Percentiles rank a stretch among this genome's conserved stretches.
Conservation (phyloP, 2,329 filamentous ascomycete genomes). For the Epichloe typhina region DNA sequence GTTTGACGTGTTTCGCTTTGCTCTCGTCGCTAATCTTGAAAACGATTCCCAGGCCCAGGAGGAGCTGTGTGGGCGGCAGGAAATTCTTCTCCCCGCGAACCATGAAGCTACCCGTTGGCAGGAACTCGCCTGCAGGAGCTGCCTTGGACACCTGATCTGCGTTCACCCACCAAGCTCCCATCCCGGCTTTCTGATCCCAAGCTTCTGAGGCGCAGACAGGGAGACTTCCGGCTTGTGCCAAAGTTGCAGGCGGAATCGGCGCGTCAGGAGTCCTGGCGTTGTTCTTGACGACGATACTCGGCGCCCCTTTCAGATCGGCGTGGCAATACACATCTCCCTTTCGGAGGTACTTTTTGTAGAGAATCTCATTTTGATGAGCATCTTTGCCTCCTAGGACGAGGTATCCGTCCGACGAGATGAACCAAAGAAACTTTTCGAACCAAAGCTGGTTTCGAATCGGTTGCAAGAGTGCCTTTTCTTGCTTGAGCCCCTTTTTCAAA, state of each 20-base stretch:
- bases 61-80: slow-evolving; percentile 71
- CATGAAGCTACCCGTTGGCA: slow-evolving; percentile 67
- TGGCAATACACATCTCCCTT: slow-evolving; percentile 90
- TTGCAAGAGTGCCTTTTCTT: slow-evolving; percentile 78
- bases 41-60: slow-evolving; percentile 77
- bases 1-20: slow-evolving; percentile 65
- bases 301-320: slow-evolving; percentile 74
- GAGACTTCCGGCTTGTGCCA: slow-evolving; percentile 79
- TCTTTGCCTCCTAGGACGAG: slow-evolving; percentile 83
- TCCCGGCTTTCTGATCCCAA: slow-evolving; percentile 92
- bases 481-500: slow-evolving; percentile 80
- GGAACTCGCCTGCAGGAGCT: slow-evolving; percentile 63
- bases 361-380: slow-evolving; percentile 74
- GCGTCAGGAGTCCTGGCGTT: slow-evolving; percentile 62
- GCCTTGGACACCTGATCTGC: slow-evolving; percentile 85
- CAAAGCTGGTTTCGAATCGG: slow-evolving; percentile 75
- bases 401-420: slow-evolving; percentile 91
- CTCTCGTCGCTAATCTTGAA: slow-evolving; percentile 86
- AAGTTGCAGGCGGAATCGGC: slow-evolving; percentile 79
- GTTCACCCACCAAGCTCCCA: slow-evolving; percentile 93
- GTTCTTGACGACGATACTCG: slow-evolving; percentile 85
- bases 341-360: slow-evolving; percentile 77
- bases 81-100: slow-evolving; percentile 83
- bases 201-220: slow-evolving; percentile 76
- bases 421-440: slow-evolving; percentile 97